Conservation (phyloP, 164 flowering plant species). For the Annona squamosa region DNA sequence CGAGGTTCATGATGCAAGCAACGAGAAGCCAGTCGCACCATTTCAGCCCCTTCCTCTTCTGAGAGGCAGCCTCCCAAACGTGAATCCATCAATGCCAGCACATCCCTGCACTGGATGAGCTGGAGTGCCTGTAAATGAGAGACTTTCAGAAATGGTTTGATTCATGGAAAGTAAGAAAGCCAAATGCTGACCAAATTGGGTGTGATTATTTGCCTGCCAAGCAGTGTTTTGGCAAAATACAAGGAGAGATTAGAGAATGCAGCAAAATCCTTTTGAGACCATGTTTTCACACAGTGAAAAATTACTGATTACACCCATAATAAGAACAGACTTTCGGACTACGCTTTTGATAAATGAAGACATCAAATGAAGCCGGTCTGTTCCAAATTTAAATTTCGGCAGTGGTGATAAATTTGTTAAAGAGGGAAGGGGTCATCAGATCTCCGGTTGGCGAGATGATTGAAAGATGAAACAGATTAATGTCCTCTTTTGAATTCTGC, state of each 20-base stretch:
- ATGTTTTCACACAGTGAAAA: not conserved
- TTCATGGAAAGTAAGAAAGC: not conserved
- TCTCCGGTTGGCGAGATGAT: too few relatives aligned
- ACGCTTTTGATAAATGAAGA: not conserved
- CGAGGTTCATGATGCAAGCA: conserved; percentile 23
- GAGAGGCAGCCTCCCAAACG: conserved; percentile 22
- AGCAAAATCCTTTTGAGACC: not conserved
- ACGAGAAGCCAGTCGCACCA: conserved; percentile 22
- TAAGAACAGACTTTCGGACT: not conserved
- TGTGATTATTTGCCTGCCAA: not conserved
- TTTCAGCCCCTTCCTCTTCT: conserved; percentile 20
- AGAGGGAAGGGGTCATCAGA: too few relatives aligned
- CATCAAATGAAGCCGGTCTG: not conserved
- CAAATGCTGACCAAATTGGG: not conserved
- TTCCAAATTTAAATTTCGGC: not conserved
- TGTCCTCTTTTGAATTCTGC: too few relatives aligned
- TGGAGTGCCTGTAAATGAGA: conserved; percentile 16
- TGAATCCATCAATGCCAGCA: conserved; percentile 19
- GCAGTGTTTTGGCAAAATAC: not conserved
- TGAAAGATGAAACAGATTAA: too few relatives aligned
- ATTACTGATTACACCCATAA: not conserved
- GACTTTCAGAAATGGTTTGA: not conserved
- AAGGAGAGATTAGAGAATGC: not conserved
- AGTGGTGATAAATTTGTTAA: not conserved
- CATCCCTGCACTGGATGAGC: conserved; percentile 18